phyloP scores from a whole-genome alignment of 2,329 filamentous ascomycete species.

The Neocucurbitaria cava region DNA sequence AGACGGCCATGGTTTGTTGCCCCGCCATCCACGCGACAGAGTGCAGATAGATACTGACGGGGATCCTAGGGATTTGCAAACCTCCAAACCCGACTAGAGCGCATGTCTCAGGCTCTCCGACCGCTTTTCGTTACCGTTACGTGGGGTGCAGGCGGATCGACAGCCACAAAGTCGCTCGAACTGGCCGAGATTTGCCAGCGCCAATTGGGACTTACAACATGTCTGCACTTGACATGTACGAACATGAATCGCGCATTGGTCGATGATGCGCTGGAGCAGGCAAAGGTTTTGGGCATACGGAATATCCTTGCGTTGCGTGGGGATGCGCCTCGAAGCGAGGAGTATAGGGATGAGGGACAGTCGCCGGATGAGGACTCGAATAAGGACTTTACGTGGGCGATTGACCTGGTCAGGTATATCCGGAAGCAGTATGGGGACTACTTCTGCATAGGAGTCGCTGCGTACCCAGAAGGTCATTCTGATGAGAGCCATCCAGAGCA shows the following conservation, averaged over 20 bases:
- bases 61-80: slow-evolving; percentile 78
- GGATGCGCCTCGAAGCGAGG: slow-evolving; percentile 86
- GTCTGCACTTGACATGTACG: slow-evolving; percentile 94
- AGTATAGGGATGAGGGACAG: slow-evolving; percentile 76
- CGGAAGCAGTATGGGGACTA: slow-evolving; percentile 85
- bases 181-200: slow-evolving; percentile 94
- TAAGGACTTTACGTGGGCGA: slow-evolving; percentile 85
- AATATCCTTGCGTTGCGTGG: slow-evolving; percentile 93
- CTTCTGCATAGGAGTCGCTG: slow-evolving; percentile 94
- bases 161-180: slow-evolving; percentile 87
- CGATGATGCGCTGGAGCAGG: slow-evolving; percentile 88
- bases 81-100: slow-evolving; percentile 87
- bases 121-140: slow-evolving; percentile 97
- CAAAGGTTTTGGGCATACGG: slow-evolving; percentile 86
- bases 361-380: slow-evolving; percentile 68
- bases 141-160: slow-evolving; percentile 96
- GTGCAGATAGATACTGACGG: slow-evolving; percentile 12
- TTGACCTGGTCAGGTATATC: slow-evolving; percentile 91
- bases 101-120: slow-evolving; percentile 89
- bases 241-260: slow-evolving; percentile 91
- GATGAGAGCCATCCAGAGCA: slow-evolving; percentile 89
- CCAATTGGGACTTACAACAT: slow-evolving; percentile 90
- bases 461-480: slow-evolving; percentile 93
- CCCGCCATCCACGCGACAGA: slow-evolving; percentile 20
- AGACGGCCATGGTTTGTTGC: slow-evolving; percentile 78